Base-by-base conservation (phyloP, 306 rosid species). In the Lithocarpus polystachyus region DNA sequence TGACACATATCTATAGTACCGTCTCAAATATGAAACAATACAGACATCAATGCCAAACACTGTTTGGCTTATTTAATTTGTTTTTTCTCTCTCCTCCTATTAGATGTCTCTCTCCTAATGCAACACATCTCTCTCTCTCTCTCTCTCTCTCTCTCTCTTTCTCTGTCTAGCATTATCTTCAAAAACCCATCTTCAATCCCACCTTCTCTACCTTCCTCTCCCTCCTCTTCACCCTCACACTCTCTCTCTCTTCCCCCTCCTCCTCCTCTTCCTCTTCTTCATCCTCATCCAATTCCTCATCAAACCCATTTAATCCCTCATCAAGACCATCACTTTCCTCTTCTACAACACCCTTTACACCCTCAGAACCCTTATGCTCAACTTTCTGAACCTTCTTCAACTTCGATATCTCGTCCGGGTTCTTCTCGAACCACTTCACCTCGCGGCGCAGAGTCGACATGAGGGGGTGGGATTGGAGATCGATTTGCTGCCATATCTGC, bases 401-500 rank as follows among this genome's bases (percentile, higher is more conserved):
- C 87, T 28, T 80, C 24, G 53, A 72, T 65, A 93, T 81, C 78
- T 79, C 92, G 20, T 80, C 82, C 5, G 96, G 96, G 35, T 87
- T 86, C 73, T 90, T 87, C 35, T 74, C 85, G 56, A 88, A 68
- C 65, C 84, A 90, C 77, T 84, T 93, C 86, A 93, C 31, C 15
- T 88, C 91, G 73, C 99, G 92, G 59, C 89, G 90, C 52, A 95
- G 75, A 10, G 77, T 77, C 74, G 92, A 82, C 45, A 95, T 20
- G 1, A 95, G 89, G 11, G 98, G 97, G 81, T 90, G 94, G 0
- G 98, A 86, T 84, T 90, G 98, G 74, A 95, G 84, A 61, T 95
- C 99, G 31, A 91, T 90, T 83, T 95, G 99, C 79, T 95, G 97
- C 99, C 99, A 95, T 84, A 95, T 91, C 90, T 95, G 99, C 84